Percentiles rank a stretch among this genome's conserved stretches.
These are phyloP conservation scores for Venturia asperata DNA, from an alignment of 2,329 filamentous ascomycete species.

Conservation along the genomic window DNA sequence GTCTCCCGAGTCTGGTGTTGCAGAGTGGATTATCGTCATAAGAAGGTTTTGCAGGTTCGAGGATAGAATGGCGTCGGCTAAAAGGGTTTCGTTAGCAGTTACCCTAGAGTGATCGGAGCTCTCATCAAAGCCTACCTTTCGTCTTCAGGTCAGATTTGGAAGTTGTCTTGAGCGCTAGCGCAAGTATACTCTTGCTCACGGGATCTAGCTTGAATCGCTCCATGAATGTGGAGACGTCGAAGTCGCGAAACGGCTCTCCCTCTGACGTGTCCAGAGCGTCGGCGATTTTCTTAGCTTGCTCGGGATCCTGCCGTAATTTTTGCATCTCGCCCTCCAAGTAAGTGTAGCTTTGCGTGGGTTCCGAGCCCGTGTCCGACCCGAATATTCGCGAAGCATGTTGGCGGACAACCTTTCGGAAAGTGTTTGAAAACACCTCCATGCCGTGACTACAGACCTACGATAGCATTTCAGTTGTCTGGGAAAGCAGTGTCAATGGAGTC, in stretches of 20 bases:
- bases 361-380: constrained; percentile 60
- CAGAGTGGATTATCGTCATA: constrained; percentile 59
- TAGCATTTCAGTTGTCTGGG: not conserved
- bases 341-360: constrained; percentile 75
- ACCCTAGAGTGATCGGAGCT: not conserved
- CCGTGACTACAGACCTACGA: constrained; percentile 55
- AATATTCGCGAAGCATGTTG: constrained; percentile 91
- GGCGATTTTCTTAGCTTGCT: constrained; percentile 84
- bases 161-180: constrained; percentile 80
- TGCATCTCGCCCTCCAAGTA: constrained; percentile 77
- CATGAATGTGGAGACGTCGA: constrained; percentile 92
- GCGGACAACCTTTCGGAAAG: constrained; percentile 85
- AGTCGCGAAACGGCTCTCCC: constrained; percentile 90
- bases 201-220: constrained; percentile 93
- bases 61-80: constrained; percentile 84
- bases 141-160: constrained; percentile 73
- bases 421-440: constrained; percentile 97
- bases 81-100: constrained; percentile 20
- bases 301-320: constrained; percentile 71
- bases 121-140: constrained; percentile 59
- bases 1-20: constrained; percentile 51
- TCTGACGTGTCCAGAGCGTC: constrained; percentile 87
- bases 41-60: constrained; percentile 73
- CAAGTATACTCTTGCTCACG: constrained; percentile 77
- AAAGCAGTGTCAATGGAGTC: not conserved